Evolutionary conservation across 2,329 filamentous ascomycete species (phyloP).

Genomic region (Calycina herbarum): DNA sequence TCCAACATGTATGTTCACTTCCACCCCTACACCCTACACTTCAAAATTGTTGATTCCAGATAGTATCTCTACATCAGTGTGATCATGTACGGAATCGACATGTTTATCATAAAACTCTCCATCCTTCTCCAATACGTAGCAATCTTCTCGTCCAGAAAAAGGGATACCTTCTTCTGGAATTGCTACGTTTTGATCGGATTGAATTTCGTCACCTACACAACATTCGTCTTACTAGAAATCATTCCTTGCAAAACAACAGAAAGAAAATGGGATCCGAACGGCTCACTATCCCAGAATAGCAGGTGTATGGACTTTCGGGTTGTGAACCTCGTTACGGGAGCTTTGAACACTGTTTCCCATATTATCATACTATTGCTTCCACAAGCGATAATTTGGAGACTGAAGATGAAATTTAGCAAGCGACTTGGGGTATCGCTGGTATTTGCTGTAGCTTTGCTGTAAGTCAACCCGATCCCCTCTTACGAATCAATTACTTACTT

Average conservation of each 20-base stretch:
- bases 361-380: neutral
- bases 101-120: constrained; percentile 6
- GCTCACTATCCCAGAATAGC: neutral
- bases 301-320: neutral
- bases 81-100: neutral
- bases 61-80: constrained; percentile 2
- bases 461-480: neutral
- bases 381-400: constrained; percentile 8
- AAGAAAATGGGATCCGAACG: neutral
- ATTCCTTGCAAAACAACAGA: neutral
- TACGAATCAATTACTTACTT: neutral
- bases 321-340: neutral
- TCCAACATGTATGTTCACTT: constrained; percentile 3
- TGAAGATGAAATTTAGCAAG: neutral
- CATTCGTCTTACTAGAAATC: neutral
- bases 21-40: neutral
- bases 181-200: neutral
- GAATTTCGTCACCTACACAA: neutral
- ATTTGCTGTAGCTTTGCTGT: constrained; percentile 5
- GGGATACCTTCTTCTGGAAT: neutral
- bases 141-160: neutral
- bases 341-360: constrained; percentile 2
- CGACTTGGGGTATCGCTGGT: constrained; percentile 1
- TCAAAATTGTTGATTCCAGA: neutral
- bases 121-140: constrained; percentile 9